These are phyloP conservation scores for Zostera marina DNA, from an alignment of 116 monocot genomes.

Conservation along the genomic window DNA sequence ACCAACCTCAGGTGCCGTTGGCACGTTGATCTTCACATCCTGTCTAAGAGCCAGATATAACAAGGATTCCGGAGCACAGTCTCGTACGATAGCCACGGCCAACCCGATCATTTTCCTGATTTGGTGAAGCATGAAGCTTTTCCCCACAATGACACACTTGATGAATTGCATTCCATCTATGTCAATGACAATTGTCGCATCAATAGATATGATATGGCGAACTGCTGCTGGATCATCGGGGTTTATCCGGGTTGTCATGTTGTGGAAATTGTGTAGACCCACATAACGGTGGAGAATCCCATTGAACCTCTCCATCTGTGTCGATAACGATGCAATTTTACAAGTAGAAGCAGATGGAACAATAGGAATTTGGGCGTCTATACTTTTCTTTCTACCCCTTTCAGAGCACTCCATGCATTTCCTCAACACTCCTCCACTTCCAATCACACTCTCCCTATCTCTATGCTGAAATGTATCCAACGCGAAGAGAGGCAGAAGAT, in stretches of 20 bases:
- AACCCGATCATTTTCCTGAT: conserved; percentile 93
- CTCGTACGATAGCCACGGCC: conserved; percentile 77
- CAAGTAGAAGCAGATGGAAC: neutral
- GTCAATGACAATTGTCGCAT: conserved; percentile 27
- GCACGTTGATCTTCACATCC: conserved; percentile 83
- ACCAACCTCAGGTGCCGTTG: conserved; percentile 94
- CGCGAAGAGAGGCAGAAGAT: conserved; percentile 79
- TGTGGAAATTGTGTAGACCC: conserved; percentile 93
- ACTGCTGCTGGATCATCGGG: conserved; percentile 82
- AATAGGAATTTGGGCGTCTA: conserved; percentile 4
- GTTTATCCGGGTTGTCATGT: conserved; percentile 89
- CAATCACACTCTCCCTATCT: conserved; percentile 66
- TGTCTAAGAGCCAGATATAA: conserved; percentile 60
- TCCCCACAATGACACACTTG: conserved; percentile 79
- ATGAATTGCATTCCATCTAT: conserved; percentile 73
- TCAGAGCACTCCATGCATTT: conserved; percentile 78
- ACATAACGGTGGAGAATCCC: conserved; percentile 52
- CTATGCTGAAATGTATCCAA: conserved; percentile 62
- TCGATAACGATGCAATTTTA: conserved; percentile 40
- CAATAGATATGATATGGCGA: conserved; percentile 75
- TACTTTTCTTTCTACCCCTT: conserved; percentile 62
- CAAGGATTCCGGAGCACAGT: conserved; percentile 54
- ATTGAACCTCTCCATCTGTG: conserved; percentile 64
- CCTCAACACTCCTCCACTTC: conserved; percentile 45
- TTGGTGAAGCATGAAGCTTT: conserved; percentile 99